A percentile compares a stretch with the other conserved stretches of the same genome.
These are phyloP conservation scores for Leucosporidium yakuticum DNA, from an alignment of 768 basidiomycete genomes.

Conservation along the genomic window DNA sequence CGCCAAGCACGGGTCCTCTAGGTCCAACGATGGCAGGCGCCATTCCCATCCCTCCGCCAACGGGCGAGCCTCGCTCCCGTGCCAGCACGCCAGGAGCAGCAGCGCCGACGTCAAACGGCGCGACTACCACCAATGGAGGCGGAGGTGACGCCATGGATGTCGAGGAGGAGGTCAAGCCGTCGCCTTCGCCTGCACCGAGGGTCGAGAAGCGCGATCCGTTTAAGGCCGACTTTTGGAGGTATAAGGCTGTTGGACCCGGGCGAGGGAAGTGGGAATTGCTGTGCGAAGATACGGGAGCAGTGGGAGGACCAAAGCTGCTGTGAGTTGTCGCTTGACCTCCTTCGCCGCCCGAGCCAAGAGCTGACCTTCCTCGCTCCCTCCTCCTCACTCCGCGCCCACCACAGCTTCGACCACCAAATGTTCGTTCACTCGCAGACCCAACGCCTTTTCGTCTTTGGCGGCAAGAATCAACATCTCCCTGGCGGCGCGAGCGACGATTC, in stretches of 20 bases:
- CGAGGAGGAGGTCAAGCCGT: background rate
- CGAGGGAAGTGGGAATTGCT: slow-evolving; percentile 30
- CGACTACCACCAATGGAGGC: background rate
- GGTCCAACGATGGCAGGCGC: too few species aligned
- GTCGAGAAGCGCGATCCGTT: background rate
- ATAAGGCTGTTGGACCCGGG: slow-evolving; percentile 18
- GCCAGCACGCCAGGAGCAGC: too few species aligned
- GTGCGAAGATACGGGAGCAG: slow-evolving; percentile 21
- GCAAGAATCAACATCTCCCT: slow-evolving; percentile 14
- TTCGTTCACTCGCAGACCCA: slow-evolving; percentile 8
- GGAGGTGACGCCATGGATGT: background rate
- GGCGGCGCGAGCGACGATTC: background rate
- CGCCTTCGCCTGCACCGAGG: background rate
- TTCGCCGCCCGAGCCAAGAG: background rate
- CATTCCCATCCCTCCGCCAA: too few species aligned
- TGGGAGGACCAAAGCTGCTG: slow-evolving; percentile 29
- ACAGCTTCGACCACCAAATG: slow-evolving; percentile 32
- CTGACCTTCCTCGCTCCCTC: background rate
- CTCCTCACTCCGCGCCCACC: background rate
- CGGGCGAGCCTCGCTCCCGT: too few species aligned
- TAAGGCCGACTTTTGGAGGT: slow-evolving; percentile 28
- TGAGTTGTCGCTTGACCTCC: background rate
- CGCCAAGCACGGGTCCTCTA: background rate
- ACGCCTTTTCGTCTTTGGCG: slow-evolving; percentile 32
- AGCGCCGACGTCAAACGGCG: background rate